These are phyloP conservation scores for Pelargonium nanum DNA, from an alignment of 345 rosid species.

Conservation along the genomic window DNA sequence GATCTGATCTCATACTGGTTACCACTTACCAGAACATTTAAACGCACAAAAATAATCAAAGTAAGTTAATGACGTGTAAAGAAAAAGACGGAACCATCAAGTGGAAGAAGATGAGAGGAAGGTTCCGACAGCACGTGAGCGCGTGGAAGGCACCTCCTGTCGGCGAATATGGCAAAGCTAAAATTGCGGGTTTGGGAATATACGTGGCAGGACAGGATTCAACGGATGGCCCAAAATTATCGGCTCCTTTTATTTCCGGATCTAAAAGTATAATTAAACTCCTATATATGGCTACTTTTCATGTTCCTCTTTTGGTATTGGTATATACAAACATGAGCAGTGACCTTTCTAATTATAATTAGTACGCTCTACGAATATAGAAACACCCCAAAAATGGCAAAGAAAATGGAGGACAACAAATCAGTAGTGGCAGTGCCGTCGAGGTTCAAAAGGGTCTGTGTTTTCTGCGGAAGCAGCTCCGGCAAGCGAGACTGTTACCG, in stretches of 20 bases:
- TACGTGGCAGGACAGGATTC: slow-evolving; percentile 28
- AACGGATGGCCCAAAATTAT: slow-evolving; percentile 6
- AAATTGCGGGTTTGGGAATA: background rate
- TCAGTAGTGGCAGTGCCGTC: slow-evolving; percentile 9
- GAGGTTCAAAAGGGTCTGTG: slow-evolving; percentile 70
- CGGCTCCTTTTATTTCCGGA: too few species aligned
- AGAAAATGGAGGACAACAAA: slow-evolving; percentile 18
- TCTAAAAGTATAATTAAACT: too few species aligned
- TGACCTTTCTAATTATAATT: slow-evolving; percentile 1
- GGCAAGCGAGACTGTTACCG: slow-evolving; percentile 62
- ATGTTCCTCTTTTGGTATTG: slow-evolving; percentile 12
- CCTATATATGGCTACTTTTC: slow-evolving; percentile 19
- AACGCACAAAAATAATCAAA: too few species aligned
- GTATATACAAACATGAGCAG: slow-evolving; percentile 3
- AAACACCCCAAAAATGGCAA: background rate
- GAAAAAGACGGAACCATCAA: too few species aligned
- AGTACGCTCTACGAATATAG: background rate
- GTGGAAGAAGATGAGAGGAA: too few species aligned
- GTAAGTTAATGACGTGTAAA: too few species aligned
- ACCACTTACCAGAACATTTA: too few species aligned
- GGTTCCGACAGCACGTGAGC: background rate
- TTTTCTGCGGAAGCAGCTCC: slow-evolving; percentile 83
- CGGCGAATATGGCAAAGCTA: slow-evolving; percentile 19
- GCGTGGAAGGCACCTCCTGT: slow-evolving; percentile 10
- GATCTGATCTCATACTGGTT: too few species aligned